phyloP scores from a whole-genome alignment of 331 rosid genomes.

The Phaseolus coccineus region DNA sequence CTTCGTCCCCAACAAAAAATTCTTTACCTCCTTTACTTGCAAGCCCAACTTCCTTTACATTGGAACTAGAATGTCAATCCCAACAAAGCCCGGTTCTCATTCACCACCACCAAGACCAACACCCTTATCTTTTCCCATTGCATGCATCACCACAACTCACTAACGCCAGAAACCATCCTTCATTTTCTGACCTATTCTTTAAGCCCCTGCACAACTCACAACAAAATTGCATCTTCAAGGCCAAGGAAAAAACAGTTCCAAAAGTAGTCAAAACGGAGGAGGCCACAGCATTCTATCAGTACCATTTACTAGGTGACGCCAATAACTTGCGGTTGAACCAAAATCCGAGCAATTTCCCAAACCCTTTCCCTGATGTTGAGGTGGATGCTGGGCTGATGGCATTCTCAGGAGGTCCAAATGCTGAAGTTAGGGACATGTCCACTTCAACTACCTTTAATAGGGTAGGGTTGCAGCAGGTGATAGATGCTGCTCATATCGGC shows the following conservation, averaged over 20 bases:
- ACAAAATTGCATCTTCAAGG: slow-evolving; percentile 17
- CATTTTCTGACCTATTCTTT: slow-evolving; percentile 31
- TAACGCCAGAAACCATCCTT: slow-evolving; percentile 13
- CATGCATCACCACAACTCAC: slow-evolving; percentile 23
- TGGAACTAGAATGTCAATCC: slow-evolving; percentile 32
- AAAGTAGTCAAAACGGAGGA: slow-evolving; percentile 54
- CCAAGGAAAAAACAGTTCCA: slow-evolving; percentile 37
- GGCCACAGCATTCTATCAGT: slow-evolving; percentile 41
- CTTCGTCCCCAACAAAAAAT: slow-evolving; percentile 37
- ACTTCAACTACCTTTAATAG: slow-evolving; percentile 52
- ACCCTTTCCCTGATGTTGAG: slow-evolving; percentile 40
- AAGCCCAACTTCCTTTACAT: slow-evolving; percentile 32
- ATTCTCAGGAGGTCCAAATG: slow-evolving; percentile 41
- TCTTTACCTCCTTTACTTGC: slow-evolving; percentile 54
- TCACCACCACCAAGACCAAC: not conserved
- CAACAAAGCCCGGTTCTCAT: slow-evolving; percentile 34
- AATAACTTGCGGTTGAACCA: slow-evolving; percentile 29
- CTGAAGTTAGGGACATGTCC: slow-evolving; percentile 48
- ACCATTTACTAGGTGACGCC: slow-evolving; percentile 26
- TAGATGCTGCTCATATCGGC: slow-evolving; percentile 48
- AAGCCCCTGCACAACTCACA: not conserved
- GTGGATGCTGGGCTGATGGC: slow-evolving; percentile 46
- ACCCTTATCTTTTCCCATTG: slow-evolving; percentile 50
- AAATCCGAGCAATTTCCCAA: slow-evolving; percentile 20
- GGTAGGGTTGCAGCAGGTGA: slow-evolving; percentile 48